These are phyloP conservation scores for Fomitiporia mediterranea DNA, from an alignment of 1,284 basidiomycete species.

Conservation along the genomic window DNA sequence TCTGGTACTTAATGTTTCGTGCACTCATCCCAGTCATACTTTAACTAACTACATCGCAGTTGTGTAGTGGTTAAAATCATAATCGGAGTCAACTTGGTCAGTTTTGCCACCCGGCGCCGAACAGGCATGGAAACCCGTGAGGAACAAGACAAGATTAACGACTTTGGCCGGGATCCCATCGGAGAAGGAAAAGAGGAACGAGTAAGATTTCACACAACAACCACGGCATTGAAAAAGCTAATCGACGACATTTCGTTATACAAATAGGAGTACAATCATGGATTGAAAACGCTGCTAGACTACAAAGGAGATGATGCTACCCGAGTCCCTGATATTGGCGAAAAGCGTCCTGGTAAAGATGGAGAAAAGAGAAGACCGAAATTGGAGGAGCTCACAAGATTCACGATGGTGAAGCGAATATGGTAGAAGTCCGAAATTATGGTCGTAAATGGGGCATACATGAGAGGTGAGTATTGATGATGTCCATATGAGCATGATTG, in stretches of 20 bases:
- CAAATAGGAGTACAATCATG: slow-evolving; percentile 69
- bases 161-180: slow-evolving; percentile 81
- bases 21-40: too few relatives aligned
- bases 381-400: slow-evolving; percentile 83
- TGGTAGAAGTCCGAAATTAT: slow-evolving; percentile 45
- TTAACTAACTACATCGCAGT: slow-evolving; percentile 43
- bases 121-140: slow-evolving; percentile 74
- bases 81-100: slow-evolving; percentile 80
- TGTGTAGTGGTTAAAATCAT: slow-evolving; percentile 84
- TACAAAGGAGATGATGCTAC: slow-evolving; percentile 64
- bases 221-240: slow-evolving; percentile 1
- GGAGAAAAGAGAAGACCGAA: slow-evolving; percentile 50
- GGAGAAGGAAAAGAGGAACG: slow-evolving; percentile 85
- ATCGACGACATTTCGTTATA: background rate
- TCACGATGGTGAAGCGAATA: slow-evolving; percentile 92
- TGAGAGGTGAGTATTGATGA: slow-evolving; percentile 1
- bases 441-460: background rate
- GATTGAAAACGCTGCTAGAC: slow-evolving; percentile 69
- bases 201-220: slow-evolving; percentile 39
- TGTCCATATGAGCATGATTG: slow-evolving; percentile 8
- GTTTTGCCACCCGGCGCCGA: slow-evolving; percentile 73
- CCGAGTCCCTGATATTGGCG: slow-evolving; percentile 66
- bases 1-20: slow-evolving; percentile 61
- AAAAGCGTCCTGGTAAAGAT: slow-evolving; percentile 36
- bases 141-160: slow-evolving; percentile 69